Conservation (phyloP, 2,329 filamentous ascomycete genomes). For the Dactylellina leptospora region DNA sequence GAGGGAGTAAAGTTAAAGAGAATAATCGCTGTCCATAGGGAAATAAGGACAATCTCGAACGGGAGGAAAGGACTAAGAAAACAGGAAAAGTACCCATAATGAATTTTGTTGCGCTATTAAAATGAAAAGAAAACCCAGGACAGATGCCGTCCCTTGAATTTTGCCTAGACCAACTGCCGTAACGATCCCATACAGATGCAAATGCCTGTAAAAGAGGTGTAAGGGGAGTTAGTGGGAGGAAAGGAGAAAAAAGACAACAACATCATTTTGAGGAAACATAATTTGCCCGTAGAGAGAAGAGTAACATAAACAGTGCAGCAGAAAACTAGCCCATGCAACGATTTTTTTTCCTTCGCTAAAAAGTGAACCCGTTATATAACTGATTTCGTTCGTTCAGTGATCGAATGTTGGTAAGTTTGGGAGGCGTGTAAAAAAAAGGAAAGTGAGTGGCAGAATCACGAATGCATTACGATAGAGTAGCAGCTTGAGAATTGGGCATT, state of each 20-base stretch:
- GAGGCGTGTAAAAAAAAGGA: constrained; percentile 25
- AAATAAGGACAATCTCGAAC: constrained; percentile 41
- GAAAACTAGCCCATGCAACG: constrained; percentile 50
- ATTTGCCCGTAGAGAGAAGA: constrained; percentile 29
- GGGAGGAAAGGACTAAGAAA: constrained; percentile 19
- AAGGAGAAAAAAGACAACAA: constrained; percentile 13
- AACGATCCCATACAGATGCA: constrained; percentile 53
- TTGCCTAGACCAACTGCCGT: constrained; percentile 39
- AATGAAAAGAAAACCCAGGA: constrained; percentile 45
- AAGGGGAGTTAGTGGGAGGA: neutral
- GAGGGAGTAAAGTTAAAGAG: constrained; percentile 29
- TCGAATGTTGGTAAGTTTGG: constrained; percentile 27
- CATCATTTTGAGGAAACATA: constrained; percentile 42
- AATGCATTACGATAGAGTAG: constrained; percentile 22
- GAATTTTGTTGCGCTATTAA: constrained; percentile 51
- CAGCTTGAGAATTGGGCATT: constrained; percentile 2
- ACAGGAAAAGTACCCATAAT: constrained; percentile 21
- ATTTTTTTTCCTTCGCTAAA: constrained; percentile 53
- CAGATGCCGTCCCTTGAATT: constrained; percentile 43
- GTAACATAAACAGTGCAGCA: constrained; percentile 29
- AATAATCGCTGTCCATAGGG: constrained; percentile 32
- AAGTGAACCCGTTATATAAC: constrained; percentile 43
- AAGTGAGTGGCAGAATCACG: constrained; percentile 25
- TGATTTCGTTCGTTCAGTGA: constrained; percentile 41
- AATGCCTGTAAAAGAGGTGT: constrained; percentile 40